phyloP scores from a whole-genome alignment of 2,329 filamentous ascomycete species.

The Thelonectria blattea region DNA sequence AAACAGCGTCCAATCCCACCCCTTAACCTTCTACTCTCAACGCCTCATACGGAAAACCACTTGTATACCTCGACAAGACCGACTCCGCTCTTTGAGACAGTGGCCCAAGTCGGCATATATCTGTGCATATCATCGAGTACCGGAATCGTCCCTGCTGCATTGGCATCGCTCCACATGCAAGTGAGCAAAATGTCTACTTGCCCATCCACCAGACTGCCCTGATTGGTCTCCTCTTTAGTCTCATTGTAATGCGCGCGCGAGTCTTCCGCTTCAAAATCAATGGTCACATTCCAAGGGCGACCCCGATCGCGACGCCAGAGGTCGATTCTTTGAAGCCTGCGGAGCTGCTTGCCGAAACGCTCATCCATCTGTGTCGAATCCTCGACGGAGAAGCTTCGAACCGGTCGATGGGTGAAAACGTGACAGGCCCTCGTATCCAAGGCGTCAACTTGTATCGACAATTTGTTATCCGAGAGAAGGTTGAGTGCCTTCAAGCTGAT shows the following conservation, averaged over 20 bases:
- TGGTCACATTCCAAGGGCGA: constrained; percentile 71
- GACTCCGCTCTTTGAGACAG: constrained; percentile 75
- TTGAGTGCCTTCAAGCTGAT: constrained; percentile 58
- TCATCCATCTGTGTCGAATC: constrained; percentile 63
- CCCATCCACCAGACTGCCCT: constrained; percentile 7
- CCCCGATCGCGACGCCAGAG: constrained; percentile 86
- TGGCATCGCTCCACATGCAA: constrained; percentile 90
- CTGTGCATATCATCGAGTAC: constrained; percentile 80
- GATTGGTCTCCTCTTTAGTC: neutral
- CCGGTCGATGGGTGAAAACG: constrained; percentile 71
- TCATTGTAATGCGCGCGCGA: neutral
- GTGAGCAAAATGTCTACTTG: constrained; percentile 68
- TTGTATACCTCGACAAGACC: constrained; percentile 84
- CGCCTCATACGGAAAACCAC: constrained; percentile 47
- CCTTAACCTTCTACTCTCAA: neutral
- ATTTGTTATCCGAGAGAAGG: constrained; percentile 47
- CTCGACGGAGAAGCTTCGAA: constrained; percentile 68
- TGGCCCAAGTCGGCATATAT: constrained; percentile 81
- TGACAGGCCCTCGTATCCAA: constrained; percentile 81
- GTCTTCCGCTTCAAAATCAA: constrained; percentile 33
- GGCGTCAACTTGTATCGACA: constrained; percentile 71
- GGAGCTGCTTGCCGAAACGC: constrained; percentile 57
- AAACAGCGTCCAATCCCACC: neutral
- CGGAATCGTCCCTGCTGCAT: constrained; percentile 73
- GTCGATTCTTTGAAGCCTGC: constrained; percentile 71